Evolutionary conservation across 78 protist genomes (phyloP).

Genomic region (Anaeramoeba flamelloides): DNA sequence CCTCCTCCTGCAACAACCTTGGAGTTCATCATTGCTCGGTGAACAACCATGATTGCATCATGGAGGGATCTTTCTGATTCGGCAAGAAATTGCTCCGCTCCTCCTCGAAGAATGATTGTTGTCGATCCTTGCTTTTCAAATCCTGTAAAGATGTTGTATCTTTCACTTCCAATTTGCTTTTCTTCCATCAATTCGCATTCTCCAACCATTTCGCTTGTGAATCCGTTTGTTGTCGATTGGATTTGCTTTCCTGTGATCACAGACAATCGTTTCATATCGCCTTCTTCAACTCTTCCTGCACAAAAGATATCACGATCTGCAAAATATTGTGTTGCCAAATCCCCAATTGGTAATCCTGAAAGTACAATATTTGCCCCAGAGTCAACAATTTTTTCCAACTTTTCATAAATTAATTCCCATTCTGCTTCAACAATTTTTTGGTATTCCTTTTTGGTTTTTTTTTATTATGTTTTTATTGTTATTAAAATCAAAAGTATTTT

Average conservation of each 20-base stretch:
- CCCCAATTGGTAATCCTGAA: slow-evolving; percentile 94
- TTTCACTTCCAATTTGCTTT: slow-evolving; percentile 74
- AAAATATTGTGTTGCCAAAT: slow-evolving; percentile 99
- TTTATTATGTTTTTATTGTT: too few species aligned
- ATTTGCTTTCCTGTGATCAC: slow-evolving; percentile 58
- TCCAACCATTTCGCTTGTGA: slow-evolving; percentile 64
- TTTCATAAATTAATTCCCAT: slow-evolving; percentile 93
- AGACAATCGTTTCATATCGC: slow-evolving; percentile 70
- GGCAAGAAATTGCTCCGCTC: slow-evolving; percentile 86
- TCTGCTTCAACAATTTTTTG: slow-evolving; percentile 88
- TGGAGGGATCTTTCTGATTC: slow-evolving; percentile 95
- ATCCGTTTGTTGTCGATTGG: slow-evolving; percentile 71
- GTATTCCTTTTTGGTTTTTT: too few species aligned
- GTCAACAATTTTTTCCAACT: slow-evolving; percentile 73
- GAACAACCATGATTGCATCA: slow-evolving; percentile 90
- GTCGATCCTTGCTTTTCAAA: slow-evolving; percentile 47
- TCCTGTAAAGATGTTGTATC: slow-evolving; percentile 90
- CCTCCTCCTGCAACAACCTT: slow-evolving; percentile 91
- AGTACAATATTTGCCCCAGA: slow-evolving; percentile 90
- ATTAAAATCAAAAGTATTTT: too few species aligned
- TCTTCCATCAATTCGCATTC: slow-evolving; percentile 89
- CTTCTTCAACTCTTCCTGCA: slow-evolving; percentile 96
- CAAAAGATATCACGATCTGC: slow-evolving; percentile 96
- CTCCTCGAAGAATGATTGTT: slow-evolving; percentile 96
- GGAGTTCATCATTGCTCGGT: slow-evolving; percentile 69